These are phyloP conservation scores for Fusarium sp. DNA, from an alignment of 2,329 filamentous ascomycete genomes.

Conservation along the genomic window DNA sequence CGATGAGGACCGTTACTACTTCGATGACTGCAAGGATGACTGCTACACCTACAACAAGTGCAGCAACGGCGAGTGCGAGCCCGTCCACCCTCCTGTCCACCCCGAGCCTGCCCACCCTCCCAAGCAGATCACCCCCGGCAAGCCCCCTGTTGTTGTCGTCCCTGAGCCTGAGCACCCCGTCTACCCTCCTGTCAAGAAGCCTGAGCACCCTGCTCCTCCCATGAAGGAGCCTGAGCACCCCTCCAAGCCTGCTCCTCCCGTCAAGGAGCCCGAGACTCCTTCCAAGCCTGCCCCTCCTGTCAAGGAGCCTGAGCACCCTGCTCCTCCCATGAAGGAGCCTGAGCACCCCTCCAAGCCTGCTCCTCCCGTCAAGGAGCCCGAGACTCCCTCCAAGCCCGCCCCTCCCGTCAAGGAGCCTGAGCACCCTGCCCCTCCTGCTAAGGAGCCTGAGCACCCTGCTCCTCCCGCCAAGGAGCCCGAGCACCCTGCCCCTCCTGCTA, in stretches of 20 bases:
- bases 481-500: constrained; percentile 10
- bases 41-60: constrained; percentile 47
- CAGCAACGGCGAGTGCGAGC: constrained; percentile 43
- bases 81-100: constrained; percentile 26
- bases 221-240: not conserved
- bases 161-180: constrained; percentile 12
- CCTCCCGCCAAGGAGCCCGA: not conserved
- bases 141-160: constrained; percentile 27
- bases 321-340: not conserved
- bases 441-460: constrained; percentile 9
- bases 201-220: no score
- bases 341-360: constrained; percentile 2
- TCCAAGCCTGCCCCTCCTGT: not conserved
- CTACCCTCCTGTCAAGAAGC: not conserved
- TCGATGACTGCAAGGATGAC: constrained; percentile 46
- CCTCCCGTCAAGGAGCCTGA: not conserved
- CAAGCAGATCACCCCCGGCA: constrained; percentile 7
- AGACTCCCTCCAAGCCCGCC: no score
- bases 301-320: not conserved
- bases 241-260: not conserved
- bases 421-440: constrained; percentile 9
- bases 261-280: constrained; percentile 6
- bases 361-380: not conserved
- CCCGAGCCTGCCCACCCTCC: constrained; percentile 7
- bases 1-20: constrained; percentile 46